Evolutionary conservation across 441 rosid genomes (phyloP).

Genomic region (Lagerstroemia fauriei): DNA sequence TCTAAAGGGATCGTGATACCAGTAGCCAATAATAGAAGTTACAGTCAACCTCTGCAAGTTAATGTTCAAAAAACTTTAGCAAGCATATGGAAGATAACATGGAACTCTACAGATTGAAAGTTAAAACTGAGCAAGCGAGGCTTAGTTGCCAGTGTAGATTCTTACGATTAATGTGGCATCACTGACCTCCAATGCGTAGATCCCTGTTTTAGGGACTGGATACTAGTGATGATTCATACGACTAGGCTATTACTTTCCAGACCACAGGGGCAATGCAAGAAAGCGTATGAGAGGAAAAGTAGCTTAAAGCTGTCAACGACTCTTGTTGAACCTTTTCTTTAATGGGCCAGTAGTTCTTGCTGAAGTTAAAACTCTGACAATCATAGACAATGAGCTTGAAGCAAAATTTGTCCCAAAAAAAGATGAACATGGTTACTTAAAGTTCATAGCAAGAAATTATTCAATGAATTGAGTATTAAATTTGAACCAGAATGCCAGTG

Average conservation of each 20-base stretch:
- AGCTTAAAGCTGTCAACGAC: neutral
- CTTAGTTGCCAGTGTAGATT: neutral
- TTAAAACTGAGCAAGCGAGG: neutral
- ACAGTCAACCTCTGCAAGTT: neutral
- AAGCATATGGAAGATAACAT: neutral
- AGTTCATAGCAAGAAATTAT: neutral
- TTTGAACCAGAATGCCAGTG: neutral
- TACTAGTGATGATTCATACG: neutral
- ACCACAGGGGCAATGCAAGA: neutral
- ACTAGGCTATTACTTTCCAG: too few relatives aligned
- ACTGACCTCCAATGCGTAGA: neutral
- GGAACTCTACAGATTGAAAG: neutral
- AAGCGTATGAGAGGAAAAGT: neutral
- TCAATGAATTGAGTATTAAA: neutral
- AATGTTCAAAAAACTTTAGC: neutral
- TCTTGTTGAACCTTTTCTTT: neutral
- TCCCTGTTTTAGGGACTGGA: neutral
- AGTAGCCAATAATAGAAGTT: neutral
- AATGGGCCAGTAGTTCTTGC: neutral
- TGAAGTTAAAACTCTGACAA: neutral
- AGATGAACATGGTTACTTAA: neutral
- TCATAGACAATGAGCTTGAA: neutral
- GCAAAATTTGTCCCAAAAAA: neutral
- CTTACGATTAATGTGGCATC: neutral
- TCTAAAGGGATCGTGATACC: too few relatives aligned